Base-by-base conservation (phyloP, 371 early-diverging fungal species). In the Gilbertella persicaria region DNA sequence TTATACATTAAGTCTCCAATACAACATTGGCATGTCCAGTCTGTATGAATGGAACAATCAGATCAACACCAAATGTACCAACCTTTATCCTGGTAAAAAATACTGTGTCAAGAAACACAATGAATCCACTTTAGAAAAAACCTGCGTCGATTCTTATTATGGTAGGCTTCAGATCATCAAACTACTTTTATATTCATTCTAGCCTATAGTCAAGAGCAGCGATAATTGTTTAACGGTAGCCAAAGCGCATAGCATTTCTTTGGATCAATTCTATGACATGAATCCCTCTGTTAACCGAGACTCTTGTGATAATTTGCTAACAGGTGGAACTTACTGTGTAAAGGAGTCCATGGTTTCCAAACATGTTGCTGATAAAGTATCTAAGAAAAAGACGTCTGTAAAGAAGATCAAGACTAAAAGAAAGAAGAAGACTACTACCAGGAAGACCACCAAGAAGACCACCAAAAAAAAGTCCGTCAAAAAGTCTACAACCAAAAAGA, bases 251-350 rank as follows among this genome's bases (percentile, higher is more conserved):
- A 55, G 60, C 13, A 59, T 73, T 42, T 50, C 62, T 24, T 38
- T 59, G 14, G 40, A 48, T 28, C 44, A 62, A 25, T 71, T 77
- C 45, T 69, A 69, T 37, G 50, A 51, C 24, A 46, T 66, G 61
- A 77, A 77, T 29, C 57, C 64, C 41, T 60, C 62, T 19, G 55
- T 77, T 45, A 67, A 77, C 50, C 35, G 45, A 21, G 37, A 29
- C 16, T 43, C 64, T 33, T 67, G 68, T 25, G 47, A 62, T 12
- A 77, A 77, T 39, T 47, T 77, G 26, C 48, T 67, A 44, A 68
- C 61, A 20, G 66, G 71, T 38, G 66, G 63, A 23, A 59, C 62
- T 45, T 71, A 71, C 56, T 75, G 76, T 56, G 67, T 75, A 24
- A 60, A 54, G 19, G 21, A 36, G 10, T 42, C 26, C 4, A 33